Evolutionary conservation across 768 basidiomycete genomes (phyloP), one percentile per base, ranked within the genome.

Genomic region (Xanthoconium purpureum): DNA sequence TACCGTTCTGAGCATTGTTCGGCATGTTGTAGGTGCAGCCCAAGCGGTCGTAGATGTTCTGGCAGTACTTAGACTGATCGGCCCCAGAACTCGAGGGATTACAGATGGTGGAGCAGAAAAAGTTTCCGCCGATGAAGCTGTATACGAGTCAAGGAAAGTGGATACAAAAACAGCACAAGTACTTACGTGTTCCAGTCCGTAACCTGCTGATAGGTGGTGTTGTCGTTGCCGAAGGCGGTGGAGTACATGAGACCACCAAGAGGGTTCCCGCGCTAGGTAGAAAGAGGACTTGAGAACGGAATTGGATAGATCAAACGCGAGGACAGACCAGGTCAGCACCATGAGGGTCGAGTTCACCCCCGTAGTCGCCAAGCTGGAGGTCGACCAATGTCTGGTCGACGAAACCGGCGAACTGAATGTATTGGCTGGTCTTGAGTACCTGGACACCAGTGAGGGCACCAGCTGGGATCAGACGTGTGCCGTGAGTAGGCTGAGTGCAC

Each of bases 11-110:
- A 20, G 84, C 85, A 37, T 74, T 71, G 68, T 78, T 83, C 17
- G 91, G 91, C 46, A 83, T 84, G 71, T 91, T 93, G 77, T 85
- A 90, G 0, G 59, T 52, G 62, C 88, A 87, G 10, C 91, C 91
- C 47, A 90, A 79, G 42, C 80, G 81, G 66, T 91, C 89, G 60
- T 76, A 87, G 58, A 81, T 78, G 78, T 94, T 85, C 69, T 88
- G 73, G 74, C 90, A 92, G 68, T 73, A 83, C 9, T 74, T 60
- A 3, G 72, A 68, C 8, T 82, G 77, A 29, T 73, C 44, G 6
- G 28, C 10, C 52, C 80, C 71, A 13, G 80, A 65, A 17, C 71
- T 71, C 0, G 68, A 55, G 2, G 85, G 84, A 63, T 88, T 80
- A 72, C 91, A 93, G 0, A 80, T 78, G 65, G 91, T 92, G 57